Evolutionary conservation across 2,329 filamentous ascomycete genomes (phyloP), one percentile per base, ranked within the genome.

Genomic region (Colletotrichum tropicale): DNA sequence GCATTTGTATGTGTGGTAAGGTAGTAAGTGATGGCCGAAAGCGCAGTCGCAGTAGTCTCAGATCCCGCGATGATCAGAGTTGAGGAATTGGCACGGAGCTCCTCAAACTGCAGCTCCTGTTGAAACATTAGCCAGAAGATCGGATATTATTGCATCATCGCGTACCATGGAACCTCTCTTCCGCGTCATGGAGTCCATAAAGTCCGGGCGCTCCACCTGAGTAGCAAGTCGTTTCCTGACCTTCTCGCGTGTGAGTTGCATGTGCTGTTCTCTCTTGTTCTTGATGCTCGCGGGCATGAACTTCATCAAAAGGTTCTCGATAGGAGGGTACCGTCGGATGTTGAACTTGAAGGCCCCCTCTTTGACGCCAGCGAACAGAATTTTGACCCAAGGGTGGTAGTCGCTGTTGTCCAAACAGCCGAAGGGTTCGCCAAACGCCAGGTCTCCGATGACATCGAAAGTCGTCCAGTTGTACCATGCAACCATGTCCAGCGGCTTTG

Each of bases 361-460:
- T 15, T 74, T 66, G 4, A 71, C 26, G 16, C 67, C 70, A 13
- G 34, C 26, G 15, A 66, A 71, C 7, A 74, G 32, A 3, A 71
- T 28, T 38, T 62, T 64, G 34, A 84, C 80, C 79, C 80, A 83
- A 1, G 80, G 79, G 61, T 83, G 81, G 21, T 80, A 80, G 15
- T 71, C 74, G 8, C 70, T 73, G 1, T 74, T 76, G 5, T 80
- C 70, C 4, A 84, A 77, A 36, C 81, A 81, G 13, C 78, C 78
- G 55, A 83, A 84, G 3, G 79, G 71, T 36, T 81, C 80, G 8
- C 82, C 82, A 65, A 83, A 82, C 3, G 78, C 75, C 8, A 83
- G 76, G 38, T 82, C 79, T 13, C 81, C 82, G 18, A 83, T 81
- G 10, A 83, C 75, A 38, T 84, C 82, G 55, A 83, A 83, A 0